Base-by-base conservation (phyloP, 2,329 filamentous ascomycete species). In the Penicillium sp. region DNA sequence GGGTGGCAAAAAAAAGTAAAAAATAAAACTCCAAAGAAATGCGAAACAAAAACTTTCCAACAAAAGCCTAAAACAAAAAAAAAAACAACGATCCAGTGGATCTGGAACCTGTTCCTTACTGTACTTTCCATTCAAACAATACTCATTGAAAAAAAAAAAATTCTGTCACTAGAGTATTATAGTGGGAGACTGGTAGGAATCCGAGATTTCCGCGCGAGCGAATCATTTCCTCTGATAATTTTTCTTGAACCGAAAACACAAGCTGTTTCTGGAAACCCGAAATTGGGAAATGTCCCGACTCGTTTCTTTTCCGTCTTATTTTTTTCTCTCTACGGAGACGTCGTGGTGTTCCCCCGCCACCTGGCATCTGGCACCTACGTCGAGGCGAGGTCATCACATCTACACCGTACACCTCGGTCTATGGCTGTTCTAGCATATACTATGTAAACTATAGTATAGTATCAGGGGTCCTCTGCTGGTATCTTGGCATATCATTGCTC, bases 1-100 rank as follows among this genome's bases (percentile, higher is more conserved):
- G n/a, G 39, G 46, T 50, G 53, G 46, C 46, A 44, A 55, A 50
- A 50, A 23, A 55, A 49, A 23, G 4, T 38, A 53, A 38, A 48
- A 53, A 33, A 40, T 10, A 16, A 29, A 40, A 31, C n/a, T 16
- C 21, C 15, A 27, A 43, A 43, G 40, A 43, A n/a, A 43, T 6
- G 4, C 23, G 11, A 44, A 27, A 11, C 16, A 5, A 41, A 27
- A 27, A 10, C 4, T 15, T 10, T 16, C 9, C 4, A 43, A 25
- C 40, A n/a, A 27, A 27, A 27, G 23, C 15, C 41, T 5, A 41
- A 41, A 36, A 16, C 10, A 43, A 6, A 36, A 38, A 16, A 16
- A 23, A 0, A n/a, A 25, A 33, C n/a, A n/a, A n/a, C n/a, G 25
- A 39, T 11, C 19, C n/a, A 19, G 38, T 38, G 29, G 38, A 9